Evolutionary conservation across 1,284 basidiomycete genomes (phyloP).

Genomic region (Cryptococcus neoformans): DNA sequence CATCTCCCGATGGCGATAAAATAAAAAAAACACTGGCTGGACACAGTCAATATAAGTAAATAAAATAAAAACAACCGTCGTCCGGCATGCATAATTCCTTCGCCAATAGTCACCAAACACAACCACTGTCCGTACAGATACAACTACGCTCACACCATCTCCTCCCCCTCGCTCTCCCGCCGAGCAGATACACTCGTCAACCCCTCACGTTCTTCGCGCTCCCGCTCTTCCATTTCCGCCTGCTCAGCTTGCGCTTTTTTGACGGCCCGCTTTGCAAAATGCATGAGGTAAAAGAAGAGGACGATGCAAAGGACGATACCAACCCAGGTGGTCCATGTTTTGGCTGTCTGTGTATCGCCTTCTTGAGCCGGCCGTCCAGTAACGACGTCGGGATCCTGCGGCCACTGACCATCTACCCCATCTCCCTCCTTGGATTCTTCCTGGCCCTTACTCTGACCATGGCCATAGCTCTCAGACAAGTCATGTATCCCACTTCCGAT

Average conservation of each 20-base stretch:
- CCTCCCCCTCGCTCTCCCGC: background rate
- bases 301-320: slow-evolving; percentile 48
- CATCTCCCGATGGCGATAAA: no score
- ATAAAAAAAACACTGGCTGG: no score
- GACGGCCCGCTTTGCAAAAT: slow-evolving; percentile 50
- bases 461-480: slow-evolving; percentile 22
- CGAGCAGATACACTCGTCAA: background rate
- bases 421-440: background rate
- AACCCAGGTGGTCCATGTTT: slow-evolving; percentile 37
- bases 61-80: background rate
- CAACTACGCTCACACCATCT: background rate
- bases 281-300: slow-evolving; percentile 53
- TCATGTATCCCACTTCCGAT: slow-evolving; percentile 41
- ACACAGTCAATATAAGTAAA: background rate
- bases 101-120: no score
- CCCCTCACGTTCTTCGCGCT: slow-evolving; percentile 5
- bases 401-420: slow-evolving; percentile 3
- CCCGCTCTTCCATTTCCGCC: slow-evolving; percentile 12
- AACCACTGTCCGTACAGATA: background rate
- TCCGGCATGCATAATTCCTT: no score
- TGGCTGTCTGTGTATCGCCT: slow-evolving; percentile 24
- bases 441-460: background rate
- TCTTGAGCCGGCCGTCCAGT: slow-evolving; percentile 7
- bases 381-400: slow-evolving; percentile 1
- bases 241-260: slow-evolving; percentile 34